Evolutionary conservation across 768 basidiomycete species (phyloP).

Genomic region (Rhodosporidiobolus odoratus): DNA sequence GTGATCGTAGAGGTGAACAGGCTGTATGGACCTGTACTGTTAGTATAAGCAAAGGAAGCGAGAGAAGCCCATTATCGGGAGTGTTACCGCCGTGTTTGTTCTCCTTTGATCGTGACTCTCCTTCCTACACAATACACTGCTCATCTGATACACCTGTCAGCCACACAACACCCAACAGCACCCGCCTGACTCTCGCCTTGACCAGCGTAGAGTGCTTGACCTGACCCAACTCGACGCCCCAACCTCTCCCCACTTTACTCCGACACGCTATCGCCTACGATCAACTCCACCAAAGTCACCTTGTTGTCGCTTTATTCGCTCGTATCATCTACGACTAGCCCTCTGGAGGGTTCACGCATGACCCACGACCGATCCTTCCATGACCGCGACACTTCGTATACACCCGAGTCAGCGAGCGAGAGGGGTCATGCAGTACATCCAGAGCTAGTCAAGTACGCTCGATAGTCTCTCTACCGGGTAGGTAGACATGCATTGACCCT

Average conservation of each 20-base stretch:
- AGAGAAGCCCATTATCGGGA: too few relatives aligned
- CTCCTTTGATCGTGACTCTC: too few relatives aligned
- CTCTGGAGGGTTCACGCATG: background rate
- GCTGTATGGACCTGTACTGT: too few relatives aligned
- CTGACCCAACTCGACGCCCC: background rate
- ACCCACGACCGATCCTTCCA: background rate
- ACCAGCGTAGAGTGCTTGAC: too few relatives aligned
- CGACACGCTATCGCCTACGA: background rate
- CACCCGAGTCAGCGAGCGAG: background rate
- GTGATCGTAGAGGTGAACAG: too few relatives aligned
- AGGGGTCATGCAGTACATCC: background rate
- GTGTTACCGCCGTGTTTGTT: too few relatives aligned
- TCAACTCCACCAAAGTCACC: background rate
- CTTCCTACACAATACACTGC: too few relatives aligned
- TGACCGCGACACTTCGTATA: background rate
- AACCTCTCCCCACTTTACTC: background rate
- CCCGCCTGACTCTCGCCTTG: too few relatives aligned
- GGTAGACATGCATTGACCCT: too few relatives aligned
- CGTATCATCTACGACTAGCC: background rate
- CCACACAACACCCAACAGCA: too few relatives aligned
- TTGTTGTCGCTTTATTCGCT: background rate
- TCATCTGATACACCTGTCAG: too few relatives aligned
- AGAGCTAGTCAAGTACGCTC: slow-evolving; percentile 3
- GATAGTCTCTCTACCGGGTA: background rate
- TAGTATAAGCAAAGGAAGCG: too few relatives aligned